Conservation (phyloP, 164 flowering plant species). For the Magnolia sinica region DNA sequence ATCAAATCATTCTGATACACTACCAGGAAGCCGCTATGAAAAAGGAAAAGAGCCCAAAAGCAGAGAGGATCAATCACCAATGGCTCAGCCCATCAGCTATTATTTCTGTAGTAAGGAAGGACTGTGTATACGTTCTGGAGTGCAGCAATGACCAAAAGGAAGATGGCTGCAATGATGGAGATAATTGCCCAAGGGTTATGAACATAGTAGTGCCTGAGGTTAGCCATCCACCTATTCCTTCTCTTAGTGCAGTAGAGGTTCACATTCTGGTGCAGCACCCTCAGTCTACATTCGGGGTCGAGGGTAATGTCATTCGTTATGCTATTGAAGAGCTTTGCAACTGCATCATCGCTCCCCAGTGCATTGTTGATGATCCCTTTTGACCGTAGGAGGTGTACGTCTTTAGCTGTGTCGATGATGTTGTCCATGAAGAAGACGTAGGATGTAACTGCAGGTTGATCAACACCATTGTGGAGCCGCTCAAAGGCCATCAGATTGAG, state of each 20-base stretch:
- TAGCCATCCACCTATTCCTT: slow-evolving; percentile 45
- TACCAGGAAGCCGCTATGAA: too few relatives aligned
- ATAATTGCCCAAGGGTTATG: slow-evolving; percentile 53
- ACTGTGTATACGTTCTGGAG: not conserved
- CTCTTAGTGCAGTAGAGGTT: slow-evolving; percentile 33
- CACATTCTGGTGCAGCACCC: slow-evolving; percentile 30
- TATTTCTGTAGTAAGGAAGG: not conserved
- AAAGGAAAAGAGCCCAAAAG: not conserved
- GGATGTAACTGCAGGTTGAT: slow-evolving; percentile 39
- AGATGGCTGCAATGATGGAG: slow-evolving; percentile 19
- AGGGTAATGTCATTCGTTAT: slow-evolving; percentile 42
- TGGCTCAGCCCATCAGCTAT: not conserved
- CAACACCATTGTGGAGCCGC: slow-evolving; percentile 47
- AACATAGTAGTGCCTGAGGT: slow-evolving; percentile 49
- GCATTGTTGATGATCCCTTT: slow-evolving; percentile 42
- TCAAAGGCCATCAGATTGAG: slow-evolving; percentile 64
- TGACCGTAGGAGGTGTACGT: slow-evolving; percentile 38
- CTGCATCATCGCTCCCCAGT: slow-evolving; percentile 53
- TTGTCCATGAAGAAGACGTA: slow-evolving; percentile 53
- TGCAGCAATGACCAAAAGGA: slow-evolving; percentile 1
- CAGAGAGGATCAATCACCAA: not conserved
- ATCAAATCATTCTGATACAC: too few relatives aligned
- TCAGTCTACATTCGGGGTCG: slow-evolving; percentile 32
- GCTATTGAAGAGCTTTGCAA: slow-evolving; percentile 45
- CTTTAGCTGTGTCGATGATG: slow-evolving; percentile 43